Evolutionary conservation across 306 rosid species (phyloP).

Genomic region (Prosopis cineraria): DNA sequence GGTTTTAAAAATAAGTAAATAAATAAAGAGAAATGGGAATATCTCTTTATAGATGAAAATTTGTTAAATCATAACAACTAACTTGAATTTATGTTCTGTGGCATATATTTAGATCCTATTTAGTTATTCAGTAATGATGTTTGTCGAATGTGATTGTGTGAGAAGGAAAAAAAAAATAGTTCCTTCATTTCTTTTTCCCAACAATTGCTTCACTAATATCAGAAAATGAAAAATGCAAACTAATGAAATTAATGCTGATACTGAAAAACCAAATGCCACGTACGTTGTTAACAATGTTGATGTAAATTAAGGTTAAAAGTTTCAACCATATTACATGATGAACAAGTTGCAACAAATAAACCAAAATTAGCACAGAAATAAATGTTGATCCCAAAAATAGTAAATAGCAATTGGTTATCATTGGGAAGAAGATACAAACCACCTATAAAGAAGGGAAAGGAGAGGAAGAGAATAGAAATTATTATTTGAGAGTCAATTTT

Average conservation of each 20-base stretch:
- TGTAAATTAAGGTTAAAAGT: not conserved
- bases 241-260: not conserved
- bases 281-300: not conserved
- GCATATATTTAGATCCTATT: too few relatives aligned
- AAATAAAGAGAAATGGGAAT: too few relatives aligned
- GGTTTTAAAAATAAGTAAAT: too few relatives aligned
- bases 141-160: too few relatives aligned
- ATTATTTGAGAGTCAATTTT: slow-evolving; percentile 32
- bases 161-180: too few relatives aligned
- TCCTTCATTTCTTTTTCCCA: too few relatives aligned
- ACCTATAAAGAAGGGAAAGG: slow-evolving; percentile 46
- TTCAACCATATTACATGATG: not conserved
- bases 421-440: slow-evolving; percentile 28
- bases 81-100: too few relatives aligned
- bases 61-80: too few relatives aligned
- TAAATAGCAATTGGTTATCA: slow-evolving; percentile 26
- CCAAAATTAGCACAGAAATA: slow-evolving; percentile 50
- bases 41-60: too few relatives aligned
- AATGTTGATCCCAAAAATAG: slow-evolving; percentile 23
- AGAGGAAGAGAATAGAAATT: slow-evolving; percentile 37
- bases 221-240: not conserved
- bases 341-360: slow-evolving; percentile 3
- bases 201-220: too few relatives aligned
- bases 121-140: too few relatives aligned
- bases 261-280: not conserved